Evolutionary conservation across 2,329 filamentous ascomycete genomes (phyloP).

Genomic region (Fusarium guadeloupense): DNA sequence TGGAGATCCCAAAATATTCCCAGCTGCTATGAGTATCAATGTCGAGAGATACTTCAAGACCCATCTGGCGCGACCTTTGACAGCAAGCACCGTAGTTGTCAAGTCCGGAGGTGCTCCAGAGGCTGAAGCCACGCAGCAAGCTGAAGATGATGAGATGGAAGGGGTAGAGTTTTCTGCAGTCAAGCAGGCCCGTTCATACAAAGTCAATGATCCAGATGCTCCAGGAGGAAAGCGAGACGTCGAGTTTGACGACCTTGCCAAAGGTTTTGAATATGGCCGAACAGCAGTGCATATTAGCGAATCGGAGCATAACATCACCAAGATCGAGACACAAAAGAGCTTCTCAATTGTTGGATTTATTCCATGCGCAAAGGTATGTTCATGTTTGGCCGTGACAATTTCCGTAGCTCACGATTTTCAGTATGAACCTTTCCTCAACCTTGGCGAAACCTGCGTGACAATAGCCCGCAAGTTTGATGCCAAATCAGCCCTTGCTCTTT

Average conservation of each 20-base stretch:
- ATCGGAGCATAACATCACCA: constrained; percentile 88
- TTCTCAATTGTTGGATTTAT: constrained; percentile 92
- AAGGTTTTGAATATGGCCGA: constrained; percentile 91
- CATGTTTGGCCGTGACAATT: background rate
- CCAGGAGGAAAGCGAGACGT: constrained; percentile 85
- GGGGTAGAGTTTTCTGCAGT: constrained; percentile 72
- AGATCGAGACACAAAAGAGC: constrained; percentile 77
- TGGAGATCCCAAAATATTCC: constrained; percentile 77
- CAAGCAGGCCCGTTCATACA: constrained; percentile 81
- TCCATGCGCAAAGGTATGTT: constrained; percentile 70
- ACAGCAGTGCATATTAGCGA: constrained; percentile 91
- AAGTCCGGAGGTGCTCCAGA: constrained; percentile 58
- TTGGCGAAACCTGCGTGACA: constrained; percentile 83
- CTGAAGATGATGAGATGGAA: constrained; percentile 59
- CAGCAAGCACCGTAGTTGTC: constrained; percentile 79
- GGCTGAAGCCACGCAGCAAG: constrained; percentile 62
- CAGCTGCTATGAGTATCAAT: constrained; percentile 80
- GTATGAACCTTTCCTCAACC: constrained; percentile 85
- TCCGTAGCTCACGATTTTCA: constrained; percentile 47
- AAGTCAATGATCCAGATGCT: constrained; percentile 76
- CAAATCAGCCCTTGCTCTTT: constrained; percentile 85
- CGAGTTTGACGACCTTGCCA: constrained; percentile 83
- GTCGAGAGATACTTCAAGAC: constrained; percentile 93
- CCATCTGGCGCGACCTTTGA: constrained; percentile 76
- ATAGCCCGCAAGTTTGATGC: constrained; percentile 80